phyloP scores from a whole-genome alignment of 495 filamentous ascomycete species.

The Aspergillus funiculosus region DNA sequence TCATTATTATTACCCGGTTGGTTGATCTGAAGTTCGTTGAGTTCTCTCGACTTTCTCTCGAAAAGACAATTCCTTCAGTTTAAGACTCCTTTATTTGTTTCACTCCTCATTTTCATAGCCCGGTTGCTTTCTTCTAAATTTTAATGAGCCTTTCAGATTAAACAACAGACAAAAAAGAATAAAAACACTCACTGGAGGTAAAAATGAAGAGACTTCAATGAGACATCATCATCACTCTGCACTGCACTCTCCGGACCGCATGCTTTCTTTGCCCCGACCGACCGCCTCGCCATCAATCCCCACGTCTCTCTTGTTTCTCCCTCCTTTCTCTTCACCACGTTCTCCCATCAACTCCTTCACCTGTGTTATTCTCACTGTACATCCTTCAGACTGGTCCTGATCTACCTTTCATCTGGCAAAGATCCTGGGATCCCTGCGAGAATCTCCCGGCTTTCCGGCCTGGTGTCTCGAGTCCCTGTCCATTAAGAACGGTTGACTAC shows the following conservation, averaged over 20 bases:
- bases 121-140: no score
- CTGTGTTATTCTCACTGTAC: neutral
- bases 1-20: conserved; percentile 1
- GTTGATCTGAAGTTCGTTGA: neutral
- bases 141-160: no score
- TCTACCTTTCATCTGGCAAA: neutral
- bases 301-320: conserved; percentile 17
- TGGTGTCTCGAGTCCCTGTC: conserved; percentile 20
- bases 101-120: no score
- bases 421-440: conserved; percentile 14
- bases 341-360: neutral
- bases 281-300: conserved; percentile 23
- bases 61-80: neutral
- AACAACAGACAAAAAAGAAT: neutral
- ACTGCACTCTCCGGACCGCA: conserved; percentile 3
- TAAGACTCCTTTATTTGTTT: conserved; percentile 12
- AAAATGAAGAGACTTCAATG: neutral
- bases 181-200: neutral
- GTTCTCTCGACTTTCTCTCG: neutral
- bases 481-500: conserved; percentile 16
- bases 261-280: conserved; percentile 19
- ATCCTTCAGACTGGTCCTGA: neutral
- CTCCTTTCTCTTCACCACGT: conserved; percentile 11
- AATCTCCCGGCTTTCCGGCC: conserved; percentile 18
- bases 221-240: neutral